These are phyloP conservation scores for Trapa bicornis DNA, from an alignment of 345 rosid species.

Conservation along the genomic window DNA sequence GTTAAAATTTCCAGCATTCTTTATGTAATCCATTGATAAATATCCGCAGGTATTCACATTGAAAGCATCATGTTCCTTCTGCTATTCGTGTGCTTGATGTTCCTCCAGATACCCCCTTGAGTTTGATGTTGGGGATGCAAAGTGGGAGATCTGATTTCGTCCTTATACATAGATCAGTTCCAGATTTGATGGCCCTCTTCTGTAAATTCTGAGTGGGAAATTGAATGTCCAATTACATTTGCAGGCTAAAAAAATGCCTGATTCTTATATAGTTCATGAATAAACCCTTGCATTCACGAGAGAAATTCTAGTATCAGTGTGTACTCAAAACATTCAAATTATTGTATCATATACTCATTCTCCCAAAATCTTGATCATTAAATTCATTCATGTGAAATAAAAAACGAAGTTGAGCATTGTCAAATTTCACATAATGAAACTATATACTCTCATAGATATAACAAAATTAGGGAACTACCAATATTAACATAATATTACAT, in stretches of 20 bases:
- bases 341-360: no score
- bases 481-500: no score
- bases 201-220: conserved; percentile 6
- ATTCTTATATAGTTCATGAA: conserved; percentile 4
- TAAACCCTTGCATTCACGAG: conserved; percentile 2
- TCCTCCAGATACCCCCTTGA: conserved; percentile 16
- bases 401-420: background rate
- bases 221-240: background rate
- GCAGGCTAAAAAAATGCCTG: background rate
- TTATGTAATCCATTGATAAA: background rate
- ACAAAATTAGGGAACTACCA: no score
- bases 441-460: no score
- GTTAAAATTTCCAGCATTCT: background rate
- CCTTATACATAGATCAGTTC: background rate
- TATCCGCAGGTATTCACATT: conserved; percentile 10
- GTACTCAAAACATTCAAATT: background rate
- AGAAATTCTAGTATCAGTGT: background rate
- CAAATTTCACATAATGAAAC: no score
- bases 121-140: background rate
- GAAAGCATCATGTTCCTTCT: conserved; percentile 6
- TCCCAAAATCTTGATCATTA: background rate
- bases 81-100: conserved; percentile 7
- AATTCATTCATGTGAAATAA: background rate
- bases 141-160: background rate
- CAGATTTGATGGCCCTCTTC: background rate